Evolutionary conservation across 2,329 filamentous ascomycete genomes (phyloP).

Genomic region (Xylaria sp.): DNA sequence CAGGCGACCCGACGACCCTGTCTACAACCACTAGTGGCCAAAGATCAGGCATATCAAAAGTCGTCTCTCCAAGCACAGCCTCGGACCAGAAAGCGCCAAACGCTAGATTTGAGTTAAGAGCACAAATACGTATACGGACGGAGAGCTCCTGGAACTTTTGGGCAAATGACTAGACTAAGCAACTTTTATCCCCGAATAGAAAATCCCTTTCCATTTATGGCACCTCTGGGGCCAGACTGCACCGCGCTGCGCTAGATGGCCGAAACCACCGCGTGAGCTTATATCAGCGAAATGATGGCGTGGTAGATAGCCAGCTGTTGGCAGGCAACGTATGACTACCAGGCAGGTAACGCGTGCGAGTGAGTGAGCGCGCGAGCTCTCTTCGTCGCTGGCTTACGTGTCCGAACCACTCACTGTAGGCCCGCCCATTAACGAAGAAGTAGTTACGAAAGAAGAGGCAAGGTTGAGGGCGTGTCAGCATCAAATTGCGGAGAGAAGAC

Average conservation of each 20-base stretch:
- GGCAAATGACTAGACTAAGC: neutral
- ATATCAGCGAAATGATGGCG: slow-evolving; percentile 29
- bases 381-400: neutral
- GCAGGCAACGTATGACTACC: neutral
- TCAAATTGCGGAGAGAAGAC: slow-evolving; percentile 13
- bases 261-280: slow-evolving; percentile 9
- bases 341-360: neutral
- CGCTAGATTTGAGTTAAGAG: slow-evolving; percentile 1
- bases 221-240: slow-evolving; percentile 1
- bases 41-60: slow-evolving; percentile 5
- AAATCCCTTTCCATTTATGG: slow-evolving; percentile 1
- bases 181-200: slow-evolving; percentile 4
- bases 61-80: slow-evolving; percentile 16
- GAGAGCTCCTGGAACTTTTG: neutral
- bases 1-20: neutral
- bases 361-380: too few species aligned
- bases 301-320: slow-evolving; percentile 5
- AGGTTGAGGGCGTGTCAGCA: neutral
- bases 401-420: neutral
- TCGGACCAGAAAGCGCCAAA: neutral
- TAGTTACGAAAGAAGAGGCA: neutral
- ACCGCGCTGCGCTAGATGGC: neutral
- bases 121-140: neutral
- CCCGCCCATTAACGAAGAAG: neutral
- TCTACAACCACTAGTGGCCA: slow-evolving; percentile 3